Evolutionary conservation across 2,329 filamentous ascomycete genomes (phyloP).

Genomic region (Zasmidium citrigriseum): DNA sequence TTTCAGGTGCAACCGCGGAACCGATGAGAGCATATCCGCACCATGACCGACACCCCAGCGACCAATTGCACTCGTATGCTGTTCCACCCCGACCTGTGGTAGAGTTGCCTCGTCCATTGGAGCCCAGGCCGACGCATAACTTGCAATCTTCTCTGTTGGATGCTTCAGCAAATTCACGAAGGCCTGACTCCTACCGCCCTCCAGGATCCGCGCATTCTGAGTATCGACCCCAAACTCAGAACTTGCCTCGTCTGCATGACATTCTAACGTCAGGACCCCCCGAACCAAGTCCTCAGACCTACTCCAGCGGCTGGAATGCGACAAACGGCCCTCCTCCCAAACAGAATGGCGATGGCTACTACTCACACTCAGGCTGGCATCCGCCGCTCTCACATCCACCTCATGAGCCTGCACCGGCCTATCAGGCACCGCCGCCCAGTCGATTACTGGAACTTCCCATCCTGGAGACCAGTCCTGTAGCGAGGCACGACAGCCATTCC

Average conservation of each 20-base stretch:
- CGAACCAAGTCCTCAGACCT: constrained; percentile 14
- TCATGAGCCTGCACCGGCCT: constrained; percentile 15
- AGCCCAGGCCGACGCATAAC: constrained; percentile 25
- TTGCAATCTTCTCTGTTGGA: constrained; percentile 22
- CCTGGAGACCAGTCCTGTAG: constrained; percentile 29
- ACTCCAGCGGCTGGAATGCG: constrained; percentile 17
- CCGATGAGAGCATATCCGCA: constrained; percentile 9
- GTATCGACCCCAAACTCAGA: constrained; percentile 26
- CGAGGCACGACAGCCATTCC: constrained; percentile 24
- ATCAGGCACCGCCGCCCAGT: constrained; percentile 16
- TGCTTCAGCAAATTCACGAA: constrained; percentile 11
- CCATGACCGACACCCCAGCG: constrained; percentile 22
- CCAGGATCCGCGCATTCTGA: constrained; percentile 17
- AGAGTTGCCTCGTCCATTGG: constrained; percentile 30
- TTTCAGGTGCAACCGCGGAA: constrained; percentile 12
- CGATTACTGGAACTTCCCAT: constrained; percentile 33
- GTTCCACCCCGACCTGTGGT: constrained; percentile 14
- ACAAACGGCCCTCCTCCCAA: constrained; percentile 16
- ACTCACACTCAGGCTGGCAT: constrained; percentile 21
- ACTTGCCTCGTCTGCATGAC: constrained; percentile 31
- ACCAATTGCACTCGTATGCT: constrained; percentile 16
- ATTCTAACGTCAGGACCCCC: constrained; percentile 29
- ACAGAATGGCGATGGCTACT: constrained; percentile 20
- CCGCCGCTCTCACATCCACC: constrained; percentile 25
- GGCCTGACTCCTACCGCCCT: constrained; percentile 22